Base-by-base conservation (phyloP, 2,329 filamentous ascomycete genomes). In the Talaromyces sp. region DNA sequence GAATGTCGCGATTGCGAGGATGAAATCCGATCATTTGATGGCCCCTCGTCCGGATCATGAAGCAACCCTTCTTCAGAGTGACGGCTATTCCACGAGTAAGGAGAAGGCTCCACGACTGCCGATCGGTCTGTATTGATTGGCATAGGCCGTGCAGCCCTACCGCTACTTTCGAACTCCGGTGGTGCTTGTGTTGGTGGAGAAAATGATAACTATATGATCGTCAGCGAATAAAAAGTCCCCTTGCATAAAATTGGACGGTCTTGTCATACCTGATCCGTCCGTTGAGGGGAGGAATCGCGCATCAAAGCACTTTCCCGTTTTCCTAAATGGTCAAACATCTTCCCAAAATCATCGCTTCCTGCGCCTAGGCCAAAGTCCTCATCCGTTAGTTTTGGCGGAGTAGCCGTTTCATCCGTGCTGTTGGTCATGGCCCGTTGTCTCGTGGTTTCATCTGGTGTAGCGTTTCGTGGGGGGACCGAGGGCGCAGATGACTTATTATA, bases 31-130 rank as follows among this genome's bases (percentile, higher is more conserved):
- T 49, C n/a, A 30, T 57, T 49, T 27, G 56, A 56, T 11, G 48
- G 56, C 3, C 55, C 60, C 3, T 57, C 61, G 54, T 73, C 69
- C 35, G 70, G 62, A 35, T 66, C 45, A 66, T 64, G 62, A 54
- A 83, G 78, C 42, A 82, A 68, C 30, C 76, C 76, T 47, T 83
- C 80, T 48, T 71, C 72, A 35, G 79, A 81, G 50, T 75, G 74
- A 49, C 75, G 76, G 61, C 79, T 82, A 48, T 75, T 76, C 77
- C 77, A 81, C 24, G 80, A 82, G 57, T 77, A 77, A 48, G 79
- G 77, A 14, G 80, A 78, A 16, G 75, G 68, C 48, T 80, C 77
- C 16, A 80, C 68, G 27, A 75, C 65, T 48, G 72, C 67, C 29
- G 73, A 72, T 49, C 70, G 70, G 58, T 80, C 71, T 47, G 76